phyloP scores from a whole-genome alignment of 1,139 yeast genomes.

The Hansenula sp. region DNA sequence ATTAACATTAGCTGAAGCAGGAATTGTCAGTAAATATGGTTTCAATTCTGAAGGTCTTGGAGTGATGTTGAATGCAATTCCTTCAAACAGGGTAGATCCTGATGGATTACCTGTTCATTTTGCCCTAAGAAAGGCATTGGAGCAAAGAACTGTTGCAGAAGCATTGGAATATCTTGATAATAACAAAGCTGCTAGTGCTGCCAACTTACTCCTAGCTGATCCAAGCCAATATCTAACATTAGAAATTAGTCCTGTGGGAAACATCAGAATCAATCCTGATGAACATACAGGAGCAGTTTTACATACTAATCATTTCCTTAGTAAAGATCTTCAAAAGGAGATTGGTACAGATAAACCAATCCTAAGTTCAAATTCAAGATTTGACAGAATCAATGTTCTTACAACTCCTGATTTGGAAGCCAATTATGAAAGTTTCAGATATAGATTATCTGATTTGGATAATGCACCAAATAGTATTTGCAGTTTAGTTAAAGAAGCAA shows the following conservation, averaged over 20 bases:
- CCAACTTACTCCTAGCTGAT: constrained; percentile 25
- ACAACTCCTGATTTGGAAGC: constrained; percentile 10
- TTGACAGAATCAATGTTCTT: constrained; percentile 11
- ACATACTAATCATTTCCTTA: constrained; percentile 20
- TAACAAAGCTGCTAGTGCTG: constrained; percentile 24
- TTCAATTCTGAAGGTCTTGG: constrained; percentile 17
- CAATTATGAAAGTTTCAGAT: constrained; percentile 8
- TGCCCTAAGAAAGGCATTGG: constrained; percentile 27
- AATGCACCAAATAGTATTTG: constrained; percentile 13
- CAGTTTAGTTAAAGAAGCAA: constrained; percentile 5
- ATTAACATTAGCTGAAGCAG: constrained; percentile 19
- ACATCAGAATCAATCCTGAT: constrained; percentile 9
- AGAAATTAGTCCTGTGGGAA: constrained; percentile 15
- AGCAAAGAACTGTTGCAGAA: constrained; percentile 23
- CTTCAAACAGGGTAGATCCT: constrained; percentile 20
- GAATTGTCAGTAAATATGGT: constrained; percentile 22
- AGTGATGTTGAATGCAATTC: constrained; percentile 18
- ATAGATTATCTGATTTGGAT: constrained; percentile 10
- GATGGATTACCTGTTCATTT: constrained; percentile 29
- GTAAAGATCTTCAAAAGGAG: constrained; percentile 2
- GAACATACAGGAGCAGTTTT: constrained; percentile 8
- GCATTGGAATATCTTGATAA: constrained; percentile 18
- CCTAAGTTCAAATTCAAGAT: constrained; percentile 12
- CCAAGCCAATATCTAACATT: constrained; percentile 11
- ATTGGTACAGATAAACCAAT: constrained; percentile 9